Evolutionary conservation across 2,329 filamentous ascomycete genomes (phyloP).

Genomic region (Hypomyces perniciosus): DNA sequence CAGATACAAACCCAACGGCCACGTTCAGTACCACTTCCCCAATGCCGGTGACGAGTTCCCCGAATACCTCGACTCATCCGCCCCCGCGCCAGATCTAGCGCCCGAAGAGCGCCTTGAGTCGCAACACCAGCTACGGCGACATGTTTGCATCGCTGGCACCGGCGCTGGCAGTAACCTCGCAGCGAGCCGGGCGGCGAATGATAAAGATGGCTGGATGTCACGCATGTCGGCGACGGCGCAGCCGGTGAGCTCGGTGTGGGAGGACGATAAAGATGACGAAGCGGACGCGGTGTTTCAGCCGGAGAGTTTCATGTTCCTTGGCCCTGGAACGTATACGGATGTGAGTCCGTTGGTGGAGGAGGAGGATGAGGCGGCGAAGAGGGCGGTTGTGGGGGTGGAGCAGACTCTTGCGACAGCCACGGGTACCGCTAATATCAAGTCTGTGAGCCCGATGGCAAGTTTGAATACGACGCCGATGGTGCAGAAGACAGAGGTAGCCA

Average conservation of each 20-base stretch:
- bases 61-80: conserved; percentile 38
- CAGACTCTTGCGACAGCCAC: conserved; percentile 8
- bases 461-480: conserved; percentile 25
- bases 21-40: conserved; percentile 52
- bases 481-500: conserved; percentile 15
- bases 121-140: conserved; percentile 42
- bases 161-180: background rate
- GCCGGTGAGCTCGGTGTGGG: conserved; percentile 28
- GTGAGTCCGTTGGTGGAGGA: conserved; percentile 39
- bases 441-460: conserved; percentile 25
- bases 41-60: conserved; percentile 53
- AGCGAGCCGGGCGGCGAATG: background rate
- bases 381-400: conserved; percentile 16
- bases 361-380: conserved; percentile 28
- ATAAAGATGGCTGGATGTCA: conserved; percentile 12
- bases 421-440: conserved; percentile 17
- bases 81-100: conserved; percentile 34
- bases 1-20: conserved; percentile 47
- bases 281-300: conserved; percentile 41
- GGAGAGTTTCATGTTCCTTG: conserved; percentile 48
- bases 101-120: conserved; percentile 50
- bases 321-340: conserved; percentile 40
- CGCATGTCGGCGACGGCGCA: conserved; percentile 29
- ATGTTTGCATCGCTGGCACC: conserved; percentile 16
- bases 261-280: conserved; percentile 29